These are phyloP conservation scores for Carex sylvatica DNA, from an alignment of 202 grass and related monocot species.

Conservation along the genomic window DNA sequence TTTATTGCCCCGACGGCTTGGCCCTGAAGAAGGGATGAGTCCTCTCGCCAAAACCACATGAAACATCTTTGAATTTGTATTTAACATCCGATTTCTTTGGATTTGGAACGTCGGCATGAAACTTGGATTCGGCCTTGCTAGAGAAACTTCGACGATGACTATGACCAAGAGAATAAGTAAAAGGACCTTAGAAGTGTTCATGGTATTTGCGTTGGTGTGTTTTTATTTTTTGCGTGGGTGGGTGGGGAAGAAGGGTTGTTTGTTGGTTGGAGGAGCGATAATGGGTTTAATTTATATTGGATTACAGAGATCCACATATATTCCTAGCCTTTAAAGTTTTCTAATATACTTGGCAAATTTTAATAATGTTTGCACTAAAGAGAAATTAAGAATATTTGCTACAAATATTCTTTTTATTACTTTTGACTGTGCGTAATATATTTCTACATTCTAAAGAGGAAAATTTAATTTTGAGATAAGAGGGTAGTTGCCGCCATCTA, in stretches of 20 bases:
- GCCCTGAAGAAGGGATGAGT: not conserved
- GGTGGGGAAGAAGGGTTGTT: not conserved
- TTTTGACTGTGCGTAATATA: not conserved
- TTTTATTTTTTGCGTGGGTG: not conserved
- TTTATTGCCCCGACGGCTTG: slow-evolving; percentile 13
- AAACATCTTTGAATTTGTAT: not conserved
- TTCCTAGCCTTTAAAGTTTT: not conserved
- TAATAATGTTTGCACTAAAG: too few species aligned
- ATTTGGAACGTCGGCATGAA: not conserved
- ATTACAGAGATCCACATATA: not conserved
- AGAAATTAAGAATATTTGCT: not conserved
- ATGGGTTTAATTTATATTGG: too few species aligned
- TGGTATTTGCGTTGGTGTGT: not conserved
- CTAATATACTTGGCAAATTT: not conserved
- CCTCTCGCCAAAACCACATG: not conserved
- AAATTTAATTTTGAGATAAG: not conserved
- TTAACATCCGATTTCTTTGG: not conserved
- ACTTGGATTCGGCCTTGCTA: not conserved
- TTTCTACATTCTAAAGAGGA: too few species aligned
- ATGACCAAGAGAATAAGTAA: not conserved
- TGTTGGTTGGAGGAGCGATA: not conserved
- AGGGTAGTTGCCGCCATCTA: slow-evolving; percentile 1
- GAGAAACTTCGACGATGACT: not conserved
- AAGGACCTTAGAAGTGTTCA: not conserved
- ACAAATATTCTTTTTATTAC: not conserved